A percentile compares a stretch with the other conserved stretches of the same genome.
phyloP scores from a whole-genome alignment of 305 asterid genomes.

The Fraxinus greggii region DNA sequence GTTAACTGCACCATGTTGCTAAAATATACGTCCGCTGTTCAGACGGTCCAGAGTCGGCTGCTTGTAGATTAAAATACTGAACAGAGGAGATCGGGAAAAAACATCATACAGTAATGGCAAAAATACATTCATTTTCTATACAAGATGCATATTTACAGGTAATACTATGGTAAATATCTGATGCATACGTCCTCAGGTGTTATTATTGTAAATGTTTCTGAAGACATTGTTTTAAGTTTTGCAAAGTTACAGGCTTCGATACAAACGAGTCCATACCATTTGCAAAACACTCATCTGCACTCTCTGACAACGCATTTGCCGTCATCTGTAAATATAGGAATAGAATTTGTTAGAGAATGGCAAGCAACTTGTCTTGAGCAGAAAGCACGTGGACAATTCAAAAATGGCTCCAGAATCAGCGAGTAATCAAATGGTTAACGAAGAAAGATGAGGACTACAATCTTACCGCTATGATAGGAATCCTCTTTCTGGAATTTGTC shows the following conservation, averaged over 20 bases:
- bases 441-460: neutral
- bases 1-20: neutral
- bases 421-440: neutral
- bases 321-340: conserved; percentile 66
- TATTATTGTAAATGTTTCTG: conserved; percentile 47
- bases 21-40: neutral
- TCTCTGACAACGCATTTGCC: conserved; percentile 79
- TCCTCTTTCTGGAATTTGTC: conserved; percentile 39
- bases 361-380: neutral
- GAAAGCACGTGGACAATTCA: neutral
- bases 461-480: conserved; percentile 77
- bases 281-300: conserved; percentile 88
- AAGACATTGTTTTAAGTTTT: conserved; percentile 67
- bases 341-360: neutral
- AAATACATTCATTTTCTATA: conserved; percentile 51
- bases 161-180: conserved; percentile 39
- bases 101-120: conserved; percentile 38
- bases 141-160: conserved; percentile 50
- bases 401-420: neutral
- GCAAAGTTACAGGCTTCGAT: conserved; percentile 75
- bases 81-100: neutral
- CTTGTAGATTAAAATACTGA: neutral
- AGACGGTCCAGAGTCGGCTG: neutral
- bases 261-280: conserved; percentile 96
- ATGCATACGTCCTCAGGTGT: conserved; percentile 42